Evolutionary conservation across 306 rosid species (phyloP), one percentile per base, ranked within the genome.

Genomic region (Ceratonia siliqua): DNA sequence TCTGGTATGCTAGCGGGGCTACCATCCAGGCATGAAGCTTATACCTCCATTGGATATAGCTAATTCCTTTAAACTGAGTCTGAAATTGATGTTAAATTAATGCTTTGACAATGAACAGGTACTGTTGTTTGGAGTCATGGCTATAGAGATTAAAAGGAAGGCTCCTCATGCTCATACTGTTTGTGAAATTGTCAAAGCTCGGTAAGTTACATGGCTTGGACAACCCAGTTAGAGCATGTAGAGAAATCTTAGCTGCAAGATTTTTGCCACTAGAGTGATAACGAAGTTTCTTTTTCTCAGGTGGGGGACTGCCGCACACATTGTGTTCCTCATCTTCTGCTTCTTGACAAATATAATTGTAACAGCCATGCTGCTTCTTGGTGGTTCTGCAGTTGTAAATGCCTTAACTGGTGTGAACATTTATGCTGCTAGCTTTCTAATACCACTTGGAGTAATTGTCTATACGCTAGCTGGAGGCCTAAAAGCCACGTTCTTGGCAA

Each of bases 1-100:
- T 94, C 80, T 94, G 98, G 98, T 94, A 94, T 82, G 98, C 98
- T 20, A 91, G 98, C 62, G 98, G 98, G 39, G 98, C 98, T 36
- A 86, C 98, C 27, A 89, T 94, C 41, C 98, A 94, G 92, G 98
- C 77, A 91, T 36, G 87, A 62, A 68, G 3, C 46, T 59, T 81
- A 32, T 64, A 59, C 32, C 33, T 17, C 33, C 57, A 18, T 6
- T 48, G 9, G 53, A 38, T n/a, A 41, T 15, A 46, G 6, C 45
- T 42, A 25, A 10, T 68, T 33, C 74, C 58, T 39, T 17, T 17
- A 58, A 14, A 39, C 67, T 69, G n/a, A n/a, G n/a, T n/a, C n/a
- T n/a, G n/a, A n/a, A n/a, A n/a, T n/a, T n/a, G n/a, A n/a, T n/a
- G n/a, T n/a, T n/a, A n/a, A n/a, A n/a, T n/a, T n/a, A n/a, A n/a